These are phyloP conservation scores for Vitis rotundifolia DNA, from an alignment of 164 flowering plant genomes.

Conservation along the genomic window DNA sequence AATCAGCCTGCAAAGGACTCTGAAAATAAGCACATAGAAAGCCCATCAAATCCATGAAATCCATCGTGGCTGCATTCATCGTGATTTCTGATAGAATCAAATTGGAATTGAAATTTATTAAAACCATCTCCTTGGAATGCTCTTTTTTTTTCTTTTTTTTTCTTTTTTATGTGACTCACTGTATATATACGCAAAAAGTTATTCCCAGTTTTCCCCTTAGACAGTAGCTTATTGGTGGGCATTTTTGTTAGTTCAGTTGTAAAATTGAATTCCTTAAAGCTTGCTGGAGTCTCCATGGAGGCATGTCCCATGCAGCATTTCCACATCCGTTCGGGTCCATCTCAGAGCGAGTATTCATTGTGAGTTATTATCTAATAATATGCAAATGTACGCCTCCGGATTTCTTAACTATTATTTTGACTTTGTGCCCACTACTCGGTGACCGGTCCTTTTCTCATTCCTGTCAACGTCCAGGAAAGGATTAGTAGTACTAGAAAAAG, in stretches of 20 bases:
- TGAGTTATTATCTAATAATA: too few species aligned
- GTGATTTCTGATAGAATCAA: background rate
- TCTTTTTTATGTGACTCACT: slow-evolving; percentile 16
- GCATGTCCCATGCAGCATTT: too few species aligned
- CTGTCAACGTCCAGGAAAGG: too few species aligned
- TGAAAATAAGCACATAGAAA: slow-evolving; percentile 47
- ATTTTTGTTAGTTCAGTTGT: slow-evolving; percentile 30
- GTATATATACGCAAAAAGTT: slow-evolving; percentile 28
- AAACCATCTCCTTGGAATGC: slow-evolving; percentile 14
- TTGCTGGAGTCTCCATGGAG: background rate
- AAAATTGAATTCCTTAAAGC: slow-evolving; percentile 8
- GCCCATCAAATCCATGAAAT: slow-evolving; percentile 46
- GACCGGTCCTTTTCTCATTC: too few species aligned
- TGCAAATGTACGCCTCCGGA: too few species aligned
- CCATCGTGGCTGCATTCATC: slow-evolving; percentile 10
- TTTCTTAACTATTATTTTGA: too few species aligned
- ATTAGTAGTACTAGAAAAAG: too few species aligned
- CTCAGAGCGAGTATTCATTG: too few species aligned
- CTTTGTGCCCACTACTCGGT: too few species aligned
- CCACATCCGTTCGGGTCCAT: too few species aligned
- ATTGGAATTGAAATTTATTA: background rate
- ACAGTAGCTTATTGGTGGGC: slow-evolving; percentile 15
- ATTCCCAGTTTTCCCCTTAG: background rate
- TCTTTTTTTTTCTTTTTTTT: slow-evolving; percentile 14
- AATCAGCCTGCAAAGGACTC: slow-evolving; percentile 26